A percentile compares a stretch with the other conserved stretches of the same genome.
Conservation (phyloP, 1,284 basidiomycete genomes). For the Golubevia sp. region DNA sequence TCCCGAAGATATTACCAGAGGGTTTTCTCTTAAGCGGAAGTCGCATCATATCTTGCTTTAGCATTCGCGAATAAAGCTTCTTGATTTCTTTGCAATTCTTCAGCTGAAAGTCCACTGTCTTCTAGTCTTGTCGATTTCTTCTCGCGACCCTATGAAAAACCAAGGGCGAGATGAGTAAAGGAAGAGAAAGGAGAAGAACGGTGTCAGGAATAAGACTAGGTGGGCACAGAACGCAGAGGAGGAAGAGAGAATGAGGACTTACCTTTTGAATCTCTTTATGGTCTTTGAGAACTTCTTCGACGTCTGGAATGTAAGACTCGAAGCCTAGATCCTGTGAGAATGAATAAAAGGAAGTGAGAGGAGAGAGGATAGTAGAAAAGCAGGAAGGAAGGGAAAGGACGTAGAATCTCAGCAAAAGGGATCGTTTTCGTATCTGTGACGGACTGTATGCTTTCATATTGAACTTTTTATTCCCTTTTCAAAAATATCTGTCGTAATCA, state of each 20-base stretch:
- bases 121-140: conserved; percentile 52
- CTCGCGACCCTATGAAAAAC: conserved; percentile 37
- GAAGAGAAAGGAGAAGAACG: too few relatives aligned
- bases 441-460: too few relatives aligned
- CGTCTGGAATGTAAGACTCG: conserved; percentile 42
- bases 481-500: not conserved
- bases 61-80: conserved; percentile 55
- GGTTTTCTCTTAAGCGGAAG: not conserved
- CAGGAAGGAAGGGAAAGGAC: not conserved
- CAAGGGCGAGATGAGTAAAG: not conserved
- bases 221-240: too few relatives aligned
- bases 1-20: not conserved
- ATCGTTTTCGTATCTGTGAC: too few relatives aligned
- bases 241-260: not conserved
- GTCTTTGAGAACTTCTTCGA: conserved; percentile 44
- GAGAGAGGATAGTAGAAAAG: not conserved
- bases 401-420: too few relatives aligned
- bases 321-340: conserved; percentile 42
- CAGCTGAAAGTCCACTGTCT: conserved; percentile 44
- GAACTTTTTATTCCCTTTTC: too few relatives aligned
- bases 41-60: conserved; percentile 53
- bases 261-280: conserved; percentile 54
- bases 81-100: conserved; percentile 55
- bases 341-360: not conserved
- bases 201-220: too few relatives aligned